Base-by-base conservation (phyloP, 306 rosid species). In the Glycine tomentella region DNA sequence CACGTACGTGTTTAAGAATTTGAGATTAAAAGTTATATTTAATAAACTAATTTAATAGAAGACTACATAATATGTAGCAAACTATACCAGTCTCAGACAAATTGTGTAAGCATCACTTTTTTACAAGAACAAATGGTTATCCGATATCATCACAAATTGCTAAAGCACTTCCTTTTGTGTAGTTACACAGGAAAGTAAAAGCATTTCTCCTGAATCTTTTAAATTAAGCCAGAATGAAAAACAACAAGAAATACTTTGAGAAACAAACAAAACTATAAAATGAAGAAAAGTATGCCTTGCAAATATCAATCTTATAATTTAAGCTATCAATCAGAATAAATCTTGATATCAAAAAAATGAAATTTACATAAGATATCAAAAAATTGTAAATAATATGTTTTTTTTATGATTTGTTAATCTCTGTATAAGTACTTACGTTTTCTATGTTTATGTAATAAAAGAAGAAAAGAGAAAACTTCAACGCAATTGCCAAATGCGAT, bases 361-460 rank as follows among this genome's bases (percentile, higher is more conserved):
- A 82, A 76, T 86, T 80, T 90, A 87, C 83, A 90, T 5, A 57
- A 62, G 14, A 67, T 31, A 72, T 7, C 4, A 31, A n/a, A 51
- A 78, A 53, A 14, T 45, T 31, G 50, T 45, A 42, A 85, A 36
- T 57, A 57, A 69, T 50, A 25, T 25, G 31, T 25, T 25, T 25
- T 25, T 20, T 20, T 25, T 1, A 25, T 0, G 31, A 25, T 25
- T 25, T 25, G 31, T 0, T 25, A 36, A 36, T 36, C 74, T 69
- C 0, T 59, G 70, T 76, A 55, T 72, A 72, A 57, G 74, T 90
- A 90, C 82, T 90, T 89, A 90, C 90, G 85, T 81, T 85, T 78
- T 79, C 86, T 76, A 58, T 40, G 58, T 42, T 76, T 40, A 74
- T 42, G 68, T 10, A 70, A 65, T 33, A 49, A 42, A 33, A 33